Percentiles rank a stretch among this genome's conserved stretches.
Conservation (phyloP, 441 rosid species). For the Gossypium davidsonii region DNA sequence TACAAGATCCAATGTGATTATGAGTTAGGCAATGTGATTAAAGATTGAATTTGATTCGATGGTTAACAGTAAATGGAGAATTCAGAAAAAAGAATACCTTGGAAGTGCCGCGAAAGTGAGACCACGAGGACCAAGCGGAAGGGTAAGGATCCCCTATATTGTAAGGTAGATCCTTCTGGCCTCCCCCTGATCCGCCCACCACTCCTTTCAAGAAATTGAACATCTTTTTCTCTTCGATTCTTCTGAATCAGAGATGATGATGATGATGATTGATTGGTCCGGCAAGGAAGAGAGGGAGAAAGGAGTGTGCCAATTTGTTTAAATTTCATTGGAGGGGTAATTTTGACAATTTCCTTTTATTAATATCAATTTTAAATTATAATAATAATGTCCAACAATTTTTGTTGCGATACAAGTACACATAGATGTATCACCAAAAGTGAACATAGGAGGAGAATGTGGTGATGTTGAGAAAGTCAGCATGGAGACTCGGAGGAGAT, state of each 20-base stretch:
- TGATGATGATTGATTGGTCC: not conserved
- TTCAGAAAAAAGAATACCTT: conserved; percentile 33
- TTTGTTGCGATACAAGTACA: not conserved
- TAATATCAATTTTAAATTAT: not conserved
- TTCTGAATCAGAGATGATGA: not conserved
- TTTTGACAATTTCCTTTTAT: not conserved
- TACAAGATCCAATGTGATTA: not conserved
- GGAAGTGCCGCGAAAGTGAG: conserved; percentile 84
- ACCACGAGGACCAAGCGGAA: conserved; percentile 94
- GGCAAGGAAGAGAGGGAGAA: not conserved
- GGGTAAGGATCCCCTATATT: conserved; percentile 82
- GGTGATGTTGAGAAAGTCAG: not conserved
- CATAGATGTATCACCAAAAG: not conserved
- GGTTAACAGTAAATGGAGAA: not conserved
- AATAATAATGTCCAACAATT: not conserved
- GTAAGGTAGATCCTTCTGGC: conserved; percentile 90
- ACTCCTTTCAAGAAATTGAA: conserved; percentile 87
- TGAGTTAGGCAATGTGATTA: not conserved
- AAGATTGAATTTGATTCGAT: not conserved
- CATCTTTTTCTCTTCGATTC: conserved; percentile 32
- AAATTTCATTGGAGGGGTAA: not conserved
- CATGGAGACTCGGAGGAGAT: not conserved
- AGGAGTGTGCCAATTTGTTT: not conserved
- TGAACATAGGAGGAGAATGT: not conserved
- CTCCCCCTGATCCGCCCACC: conserved; percentile 88